These are phyloP conservation scores for Lachnellula occidentalis DNA, from an alignment of 2,329 filamentous ascomycete genomes.

Conservation along the genomic window DNA sequence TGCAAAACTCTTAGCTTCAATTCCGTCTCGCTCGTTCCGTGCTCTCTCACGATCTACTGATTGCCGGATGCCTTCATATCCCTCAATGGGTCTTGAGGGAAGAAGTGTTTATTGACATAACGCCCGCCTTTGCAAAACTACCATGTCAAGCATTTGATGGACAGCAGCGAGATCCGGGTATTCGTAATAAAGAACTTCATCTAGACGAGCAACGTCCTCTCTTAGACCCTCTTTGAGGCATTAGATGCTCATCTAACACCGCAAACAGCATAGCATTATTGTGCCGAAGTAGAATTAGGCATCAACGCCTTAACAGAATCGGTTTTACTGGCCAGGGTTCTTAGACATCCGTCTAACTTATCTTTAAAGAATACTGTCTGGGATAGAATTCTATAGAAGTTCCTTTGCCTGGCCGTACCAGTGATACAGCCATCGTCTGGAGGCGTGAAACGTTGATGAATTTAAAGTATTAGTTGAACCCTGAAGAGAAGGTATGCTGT, in stretches of 20 bases:
- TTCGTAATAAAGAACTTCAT: neutral
- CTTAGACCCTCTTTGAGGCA: neutral
- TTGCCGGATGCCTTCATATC: neutral
- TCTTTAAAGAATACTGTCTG: neutral
- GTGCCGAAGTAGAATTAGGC: neutral
- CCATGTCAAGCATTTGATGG: neutral
- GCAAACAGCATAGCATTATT: neutral
- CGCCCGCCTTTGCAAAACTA: neutral
- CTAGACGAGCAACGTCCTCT: conserved; percentile 2
- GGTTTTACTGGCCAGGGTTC: neutral
- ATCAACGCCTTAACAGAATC: neutral
- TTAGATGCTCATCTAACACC: conserved; percentile 6
- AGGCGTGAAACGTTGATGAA: neutral
- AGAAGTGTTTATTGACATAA: neutral
- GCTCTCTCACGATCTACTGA: neutral
- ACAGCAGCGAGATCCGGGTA: conserved; percentile 2
- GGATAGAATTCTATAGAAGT: neutral
- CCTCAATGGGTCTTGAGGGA: neutral
- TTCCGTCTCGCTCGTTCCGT: neutral
- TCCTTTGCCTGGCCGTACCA: neutral
- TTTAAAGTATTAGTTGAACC: neutral
- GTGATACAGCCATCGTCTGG: neutral
- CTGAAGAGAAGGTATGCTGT: neutral
- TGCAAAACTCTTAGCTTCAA: neutral
- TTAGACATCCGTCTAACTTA: neutral